Conservation (phyloP, 352 stramenopile species). For the Blastocystis sp. region DNA sequence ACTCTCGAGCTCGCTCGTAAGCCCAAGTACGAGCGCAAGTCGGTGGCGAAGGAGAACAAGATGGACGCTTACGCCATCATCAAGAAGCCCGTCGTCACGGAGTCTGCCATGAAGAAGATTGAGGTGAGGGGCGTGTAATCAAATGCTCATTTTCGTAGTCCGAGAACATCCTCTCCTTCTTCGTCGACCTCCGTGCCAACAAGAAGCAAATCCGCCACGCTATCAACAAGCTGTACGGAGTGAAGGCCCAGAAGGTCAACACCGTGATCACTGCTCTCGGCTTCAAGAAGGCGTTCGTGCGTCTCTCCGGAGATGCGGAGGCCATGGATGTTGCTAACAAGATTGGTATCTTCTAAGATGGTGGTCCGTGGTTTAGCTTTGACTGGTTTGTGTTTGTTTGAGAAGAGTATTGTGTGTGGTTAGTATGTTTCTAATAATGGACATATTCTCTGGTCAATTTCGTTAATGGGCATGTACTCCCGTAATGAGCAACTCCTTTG, state of each 20-base stretch:
- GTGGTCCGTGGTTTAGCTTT: constrained; percentile 36
- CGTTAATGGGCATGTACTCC: too few species aligned
- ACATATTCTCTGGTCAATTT: too few species aligned
- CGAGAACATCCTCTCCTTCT: constrained; percentile 99
- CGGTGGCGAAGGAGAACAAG: constrained; percentile 74
- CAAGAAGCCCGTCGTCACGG: constrained; percentile 95
- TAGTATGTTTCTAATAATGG: too few species aligned
- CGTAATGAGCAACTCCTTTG: not conserved
- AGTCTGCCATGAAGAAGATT: constrained; percentile 99
- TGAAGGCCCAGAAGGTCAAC: constrained; percentile 97
- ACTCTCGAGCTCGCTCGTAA: constrained; percentile 83
- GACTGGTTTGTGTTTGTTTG: not conserved
- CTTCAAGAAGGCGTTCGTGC: constrained; percentile 99
- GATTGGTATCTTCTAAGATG: constrained; percentile 97
- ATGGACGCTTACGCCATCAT: constrained; percentile 98
- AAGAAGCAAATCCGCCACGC: constrained; percentile 99
- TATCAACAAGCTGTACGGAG: constrained; percentile 97
- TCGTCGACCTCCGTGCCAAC: constrained; percentile 96
- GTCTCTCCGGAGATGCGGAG: constrained; percentile 94
- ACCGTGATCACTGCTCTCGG: constrained; percentile 95
- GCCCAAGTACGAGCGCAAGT: constrained; percentile 87
- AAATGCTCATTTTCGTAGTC: constrained; percentile 63
- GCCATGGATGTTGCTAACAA: constrained; percentile 98
- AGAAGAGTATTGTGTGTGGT: too few species aligned
- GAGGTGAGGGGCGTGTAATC: constrained; percentile 64